Conservation (phyloP, 352 stramenopile genomes). For the Phytophthora podocarpi region DNA sequence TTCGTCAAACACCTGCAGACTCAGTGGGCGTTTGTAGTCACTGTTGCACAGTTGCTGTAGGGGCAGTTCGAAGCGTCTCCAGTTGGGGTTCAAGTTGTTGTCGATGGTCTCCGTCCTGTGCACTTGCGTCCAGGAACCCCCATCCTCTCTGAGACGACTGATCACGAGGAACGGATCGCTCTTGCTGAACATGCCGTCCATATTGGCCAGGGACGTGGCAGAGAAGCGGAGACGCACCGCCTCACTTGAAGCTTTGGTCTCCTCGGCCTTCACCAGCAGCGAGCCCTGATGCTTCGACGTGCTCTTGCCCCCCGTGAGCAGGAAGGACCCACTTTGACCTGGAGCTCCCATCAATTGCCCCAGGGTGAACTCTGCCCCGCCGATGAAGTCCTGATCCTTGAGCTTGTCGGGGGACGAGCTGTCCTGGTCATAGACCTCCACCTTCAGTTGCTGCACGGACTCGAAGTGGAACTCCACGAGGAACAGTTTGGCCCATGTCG, state of each 20-base stretch:
- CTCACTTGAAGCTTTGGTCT: conserved; percentile 55
- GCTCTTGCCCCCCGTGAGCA: conserved; percentile 52
- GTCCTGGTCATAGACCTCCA: conserved; percentile 91
- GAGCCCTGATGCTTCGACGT: conserved; percentile 50
- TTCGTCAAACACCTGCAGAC: conserved; percentile 85
- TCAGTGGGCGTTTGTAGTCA: conserved; percentile 66
- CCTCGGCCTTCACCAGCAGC: conserved; percentile 64
- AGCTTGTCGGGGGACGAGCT: conserved; percentile 55
- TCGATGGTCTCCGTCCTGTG: conserved; percentile 72
- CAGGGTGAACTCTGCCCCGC: conserved; percentile 72
- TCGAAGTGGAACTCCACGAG: conserved; percentile 88
- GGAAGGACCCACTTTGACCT: conserved; percentile 63
- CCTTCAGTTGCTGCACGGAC: conserved; percentile 78
- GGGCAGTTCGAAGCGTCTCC: conserved; percentile 56
- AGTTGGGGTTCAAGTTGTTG: conserved; percentile 78
- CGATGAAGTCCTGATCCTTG: conserved; percentile 80
- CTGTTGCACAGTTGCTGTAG: conserved; percentile 82
- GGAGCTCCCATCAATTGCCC: conserved; percentile 80
- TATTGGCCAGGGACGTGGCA: conserved; percentile 55
- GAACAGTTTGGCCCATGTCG: conserved; percentile 82
- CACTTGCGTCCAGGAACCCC: conserved; percentile 58
- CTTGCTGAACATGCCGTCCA: conserved; percentile 72
- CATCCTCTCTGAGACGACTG: conserved; percentile 57
- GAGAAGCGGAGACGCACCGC: conserved; percentile 54
- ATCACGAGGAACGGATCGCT: conserved; percentile 70